Evolutionary conservation across 2,329 filamentous ascomycete species (phyloP).

Genomic region (Claviceps pusilla): DNA sequence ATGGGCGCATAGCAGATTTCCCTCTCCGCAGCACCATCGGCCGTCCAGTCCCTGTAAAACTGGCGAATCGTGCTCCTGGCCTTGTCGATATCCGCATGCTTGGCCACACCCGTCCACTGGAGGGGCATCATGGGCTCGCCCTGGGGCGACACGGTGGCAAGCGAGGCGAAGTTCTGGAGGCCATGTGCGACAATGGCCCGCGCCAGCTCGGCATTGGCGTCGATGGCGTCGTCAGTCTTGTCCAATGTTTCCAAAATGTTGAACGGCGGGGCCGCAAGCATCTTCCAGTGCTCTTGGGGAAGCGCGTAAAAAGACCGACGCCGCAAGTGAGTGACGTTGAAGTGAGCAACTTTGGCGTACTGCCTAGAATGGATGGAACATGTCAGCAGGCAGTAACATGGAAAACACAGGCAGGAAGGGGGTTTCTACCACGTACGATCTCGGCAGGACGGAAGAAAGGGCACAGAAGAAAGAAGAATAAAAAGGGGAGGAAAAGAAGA

Average conservation of each 20-base stretch:
- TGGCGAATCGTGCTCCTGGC: slow-evolving; percentile 84
- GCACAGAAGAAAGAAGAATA: not conserved
- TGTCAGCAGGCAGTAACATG: not conserved
- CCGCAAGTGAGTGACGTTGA: slow-evolving; percentile 79
- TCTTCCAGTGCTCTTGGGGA: slow-evolving; percentile 66
- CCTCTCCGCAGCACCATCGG: slow-evolving; percentile 59
- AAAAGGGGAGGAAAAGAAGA: no score
- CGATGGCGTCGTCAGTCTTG: slow-evolving; percentile 73
- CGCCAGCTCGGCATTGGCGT: slow-evolving; percentile 71
- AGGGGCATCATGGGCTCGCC: slow-evolving; percentile 34
- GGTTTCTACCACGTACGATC: no score
- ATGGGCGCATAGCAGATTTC: slow-evolving; percentile 65
- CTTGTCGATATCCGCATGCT: slow-evolving; percentile 67
- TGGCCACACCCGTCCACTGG: slow-evolving; percentile 58
- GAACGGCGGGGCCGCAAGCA: slow-evolving; percentile 70
- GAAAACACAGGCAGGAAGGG: no score
- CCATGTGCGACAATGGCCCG: slow-evolving; percentile 60
- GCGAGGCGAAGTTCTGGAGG: slow-evolving; percentile 50
- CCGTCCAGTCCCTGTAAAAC: slow-evolving; percentile 89
- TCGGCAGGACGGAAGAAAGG: no score
- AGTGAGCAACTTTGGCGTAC: slow-evolving; percentile 73
- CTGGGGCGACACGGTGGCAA: slow-evolving; percentile 20
- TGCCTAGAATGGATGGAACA: slow-evolving; percentile 37
- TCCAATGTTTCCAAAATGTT: slow-evolving; percentile 65
- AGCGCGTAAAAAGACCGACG: slow-evolving; percentile 89